Conservation (phyloP, 2,329 filamentous ascomycete species). For the Sclerotinia spermophila region DNA sequence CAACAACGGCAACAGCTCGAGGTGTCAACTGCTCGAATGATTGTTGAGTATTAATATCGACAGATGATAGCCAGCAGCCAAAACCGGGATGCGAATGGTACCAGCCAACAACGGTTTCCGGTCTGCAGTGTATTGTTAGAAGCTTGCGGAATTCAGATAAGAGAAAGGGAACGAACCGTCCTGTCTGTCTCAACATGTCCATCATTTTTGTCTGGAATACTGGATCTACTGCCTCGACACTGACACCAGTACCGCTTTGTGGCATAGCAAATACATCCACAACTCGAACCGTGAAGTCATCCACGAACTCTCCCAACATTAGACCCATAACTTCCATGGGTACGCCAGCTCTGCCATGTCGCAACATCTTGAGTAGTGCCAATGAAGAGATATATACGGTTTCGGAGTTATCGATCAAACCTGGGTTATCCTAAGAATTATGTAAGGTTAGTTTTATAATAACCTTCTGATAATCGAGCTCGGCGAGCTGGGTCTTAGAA, state of each 20-base stretch:
- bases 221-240: slow-evolving; percentile 95
- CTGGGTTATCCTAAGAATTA: slow-evolving; percentile 70
- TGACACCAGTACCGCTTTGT: slow-evolving; percentile 95
- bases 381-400: slow-evolving; percentile 99
- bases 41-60: slow-evolving; percentile 99
- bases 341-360: slow-evolving; percentile 93
- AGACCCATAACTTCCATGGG: slow-evolving; percentile 99
- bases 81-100: slow-evolving; percentile 99
- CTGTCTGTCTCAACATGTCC: slow-evolving; percentile 98
- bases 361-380: slow-evolving; percentile 95
- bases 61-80: slow-evolving; percentile 97
- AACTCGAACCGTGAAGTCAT: slow-evolving; percentile 97
- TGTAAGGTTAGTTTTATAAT: slow-evolving; percentile 20
- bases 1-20: slow-evolving; percentile 93
- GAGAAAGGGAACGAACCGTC: slow-evolving; percentile 57
- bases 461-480: slow-evolving; percentile 16
- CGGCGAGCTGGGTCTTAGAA: background rate
- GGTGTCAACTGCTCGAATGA: slow-evolving; percentile 99
- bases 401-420: slow-evolving; percentile 97
- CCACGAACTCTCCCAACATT: slow-evolving; percentile 98
- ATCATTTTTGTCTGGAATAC: slow-evolving; percentile 99
- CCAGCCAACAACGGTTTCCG: slow-evolving; percentile 97
- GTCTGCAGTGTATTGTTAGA: slow-evolving; percentile 49
- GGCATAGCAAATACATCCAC: slow-evolving; percentile 99
- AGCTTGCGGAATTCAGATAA: slow-evolving; percentile 6